Percentiles rank a stretch among this genome's conserved stretches.
Evolutionary conservation across 2,329 filamentous ascomycete genomes (phyloP).

Genomic region (Cercospora nicotianae): DNA sequence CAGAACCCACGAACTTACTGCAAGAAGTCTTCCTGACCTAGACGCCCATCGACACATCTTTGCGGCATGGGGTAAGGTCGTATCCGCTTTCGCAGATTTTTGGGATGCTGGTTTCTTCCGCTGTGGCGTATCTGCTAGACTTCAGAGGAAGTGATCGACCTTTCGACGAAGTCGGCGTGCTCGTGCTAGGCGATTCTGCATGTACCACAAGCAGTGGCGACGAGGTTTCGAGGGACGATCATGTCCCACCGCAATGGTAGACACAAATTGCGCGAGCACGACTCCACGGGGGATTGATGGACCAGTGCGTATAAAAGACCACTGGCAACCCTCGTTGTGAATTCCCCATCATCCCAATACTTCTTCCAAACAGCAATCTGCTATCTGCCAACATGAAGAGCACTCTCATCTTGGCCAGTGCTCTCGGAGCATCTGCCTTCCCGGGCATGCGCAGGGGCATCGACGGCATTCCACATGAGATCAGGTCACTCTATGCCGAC

Average conservation of each 20-base stretch:
- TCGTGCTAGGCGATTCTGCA: neutral
- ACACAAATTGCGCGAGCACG: neutral
- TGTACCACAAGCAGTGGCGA: neutral
- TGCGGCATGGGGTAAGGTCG: neutral
- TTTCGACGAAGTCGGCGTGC: neutral
- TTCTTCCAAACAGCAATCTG: neutral
- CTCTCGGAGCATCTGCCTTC: constrained; percentile 26
- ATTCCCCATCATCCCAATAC: neutral
- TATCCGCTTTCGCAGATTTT: neutral
- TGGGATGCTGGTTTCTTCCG: neutral
- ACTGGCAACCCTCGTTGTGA: neutral
- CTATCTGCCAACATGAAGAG: constrained; percentile 22
- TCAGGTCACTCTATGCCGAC: constrained; percentile 18
- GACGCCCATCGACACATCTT: neutral
- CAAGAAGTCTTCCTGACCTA: neutral
- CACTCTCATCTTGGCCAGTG: constrained; percentile 22
- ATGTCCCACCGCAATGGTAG: neutral
- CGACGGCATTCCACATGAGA: constrained; percentile 5
- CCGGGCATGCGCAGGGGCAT: constrained; percentile 15
- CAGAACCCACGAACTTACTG: neutral
- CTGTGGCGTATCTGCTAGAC: neutral
- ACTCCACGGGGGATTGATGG: neutral
- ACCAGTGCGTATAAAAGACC: neutral
- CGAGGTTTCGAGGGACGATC: neutral
- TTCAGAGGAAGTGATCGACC: constrained; percentile 4